Base-by-base conservation (phyloP, 768 basidiomycete species). In the Auriscalpium orientale region DNA sequence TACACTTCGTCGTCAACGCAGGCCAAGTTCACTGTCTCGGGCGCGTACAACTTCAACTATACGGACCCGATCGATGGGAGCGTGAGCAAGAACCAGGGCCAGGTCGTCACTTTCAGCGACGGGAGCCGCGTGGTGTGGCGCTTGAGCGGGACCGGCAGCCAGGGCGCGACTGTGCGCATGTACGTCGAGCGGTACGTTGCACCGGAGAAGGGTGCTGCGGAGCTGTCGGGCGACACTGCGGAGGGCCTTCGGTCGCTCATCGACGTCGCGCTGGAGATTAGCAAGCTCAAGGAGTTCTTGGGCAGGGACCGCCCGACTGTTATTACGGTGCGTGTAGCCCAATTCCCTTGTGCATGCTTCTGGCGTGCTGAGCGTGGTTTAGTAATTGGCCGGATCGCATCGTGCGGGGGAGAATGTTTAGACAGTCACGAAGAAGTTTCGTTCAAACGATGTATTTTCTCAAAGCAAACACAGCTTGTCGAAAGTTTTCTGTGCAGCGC, bases 21-120 rank as follows among this genome's bases (percentile, higher is more conserved):
- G 40, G 79, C 80, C 47, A 77, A 80, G 49, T 98, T 95, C 78
- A 85, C 79, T 58, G 83, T 99, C 56, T 79, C 82, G 16, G 79
- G 81, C 22, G 74, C 89, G 45, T 86, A 85, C 75, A 84, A 92
- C 78, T 99, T 99, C 69, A 83, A 88, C 68, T 99, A 99, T 80
- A 97, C 85, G 49, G 97, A 99, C 71, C 97, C 97, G n/a, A 98
- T 98, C 71, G 97, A 99, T 69, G 76, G 85, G 53, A 91, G 89
- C 46, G 81, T 98, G 59, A 92, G 90, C 62, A 85, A 85, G 72
- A 98, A 98, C 71, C 97, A 99, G 68, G 97, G 97, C 1, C 89
- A 98, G 64, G 88, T 95, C 68, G 85, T 98, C 68, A 80, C 81
- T 51, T 99, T 99, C 74, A 72, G 76, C 34, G 97, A 98, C 68